phyloP scores from a whole-genome alignment of 441 rosid species.

The Adansonia rubrostipa region DNA sequence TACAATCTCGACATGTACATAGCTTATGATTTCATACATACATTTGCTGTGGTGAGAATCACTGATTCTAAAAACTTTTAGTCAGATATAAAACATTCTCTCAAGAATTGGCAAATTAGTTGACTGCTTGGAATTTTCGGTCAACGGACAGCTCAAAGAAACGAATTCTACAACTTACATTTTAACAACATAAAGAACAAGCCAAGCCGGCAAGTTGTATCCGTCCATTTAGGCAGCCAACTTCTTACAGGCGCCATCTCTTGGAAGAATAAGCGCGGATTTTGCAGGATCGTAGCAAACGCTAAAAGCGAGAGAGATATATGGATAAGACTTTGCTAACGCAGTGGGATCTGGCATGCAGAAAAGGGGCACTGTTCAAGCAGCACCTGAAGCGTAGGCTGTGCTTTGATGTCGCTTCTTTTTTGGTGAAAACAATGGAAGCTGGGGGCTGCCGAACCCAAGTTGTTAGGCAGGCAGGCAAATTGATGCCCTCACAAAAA shows the following conservation, averaged over 20 bases:
- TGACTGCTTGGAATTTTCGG: background rate
- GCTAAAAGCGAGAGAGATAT: background rate
- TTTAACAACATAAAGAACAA: background rate
- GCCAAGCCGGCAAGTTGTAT: background rate
- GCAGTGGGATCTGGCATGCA: background rate
- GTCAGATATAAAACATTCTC: conserved; percentile 9
- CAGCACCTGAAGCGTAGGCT: conserved; percentile 36
- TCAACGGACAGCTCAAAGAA: background rate
- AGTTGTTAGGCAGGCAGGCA: conserved; percentile 18
- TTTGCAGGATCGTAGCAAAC: background rate
- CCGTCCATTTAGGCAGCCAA: conserved; percentile 3
- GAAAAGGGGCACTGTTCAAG: conserved; percentile 26
- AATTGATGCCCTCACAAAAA: conserved; percentile 32
- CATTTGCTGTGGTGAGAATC: background rate
- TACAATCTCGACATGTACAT: background rate
- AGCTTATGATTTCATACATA: background rate
- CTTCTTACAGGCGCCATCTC: background rate
- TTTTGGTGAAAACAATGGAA: conserved; percentile 31
- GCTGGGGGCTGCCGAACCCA: conserved; percentile 18
- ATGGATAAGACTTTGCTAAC: background rate
- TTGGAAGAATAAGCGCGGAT: background rate
- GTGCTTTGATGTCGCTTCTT: conserved; percentile 23
- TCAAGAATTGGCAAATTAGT: background rate
- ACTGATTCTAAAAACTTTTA: background rate
- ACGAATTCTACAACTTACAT: background rate